Evolutionary conservation across 257 asterid species (phyloP).

Genomic region (Scutellaria baicalensis): DNA sequence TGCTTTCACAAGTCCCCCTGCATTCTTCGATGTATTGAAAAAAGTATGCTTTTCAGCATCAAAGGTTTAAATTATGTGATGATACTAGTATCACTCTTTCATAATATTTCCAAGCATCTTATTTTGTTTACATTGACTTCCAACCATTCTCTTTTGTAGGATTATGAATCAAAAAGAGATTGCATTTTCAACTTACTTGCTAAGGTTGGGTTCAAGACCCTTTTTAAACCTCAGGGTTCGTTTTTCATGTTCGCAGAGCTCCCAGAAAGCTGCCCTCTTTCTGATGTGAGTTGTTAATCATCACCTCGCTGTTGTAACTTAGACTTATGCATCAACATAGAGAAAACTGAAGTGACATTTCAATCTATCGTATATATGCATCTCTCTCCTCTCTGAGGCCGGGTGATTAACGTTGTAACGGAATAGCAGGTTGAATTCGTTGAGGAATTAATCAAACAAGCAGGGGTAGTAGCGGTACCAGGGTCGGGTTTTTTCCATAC

Average conservation of each 20-base stretch:
- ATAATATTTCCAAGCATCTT: not conserved
- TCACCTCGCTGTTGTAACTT: not conserved
- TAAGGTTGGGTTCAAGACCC: constrained; percentile 55
- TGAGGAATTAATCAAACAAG: constrained; percentile 67
- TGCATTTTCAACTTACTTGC: constrained; percentile 45
- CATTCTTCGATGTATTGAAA: constrained; percentile 46
- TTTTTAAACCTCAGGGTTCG: constrained; percentile 69
- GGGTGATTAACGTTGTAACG: not conserved
- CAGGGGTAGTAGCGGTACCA: constrained; percentile 90
- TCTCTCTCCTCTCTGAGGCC: not conserved
- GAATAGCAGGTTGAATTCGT: constrained; percentile 61
- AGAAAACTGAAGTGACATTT: not conserved
- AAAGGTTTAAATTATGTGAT: not conserved
- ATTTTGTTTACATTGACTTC: not conserved
- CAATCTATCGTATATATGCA: not conserved
- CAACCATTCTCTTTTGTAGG: constrained; percentile 33
- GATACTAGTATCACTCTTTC: not conserved
- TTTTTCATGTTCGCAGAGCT: constrained; percentile 67
- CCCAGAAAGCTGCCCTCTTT: constrained; percentile 57
- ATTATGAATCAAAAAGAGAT: constrained; percentile 70
- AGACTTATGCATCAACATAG: not conserved
- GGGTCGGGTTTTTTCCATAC: constrained; percentile 75
- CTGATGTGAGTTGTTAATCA: constrained; percentile 54
- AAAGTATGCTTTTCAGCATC: constrained; percentile 30
- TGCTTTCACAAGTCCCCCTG: constrained; percentile 63